Conservation (phyloP, 2,329 filamentous ascomycete species). For the Aspergillus glaucus region DNA sequence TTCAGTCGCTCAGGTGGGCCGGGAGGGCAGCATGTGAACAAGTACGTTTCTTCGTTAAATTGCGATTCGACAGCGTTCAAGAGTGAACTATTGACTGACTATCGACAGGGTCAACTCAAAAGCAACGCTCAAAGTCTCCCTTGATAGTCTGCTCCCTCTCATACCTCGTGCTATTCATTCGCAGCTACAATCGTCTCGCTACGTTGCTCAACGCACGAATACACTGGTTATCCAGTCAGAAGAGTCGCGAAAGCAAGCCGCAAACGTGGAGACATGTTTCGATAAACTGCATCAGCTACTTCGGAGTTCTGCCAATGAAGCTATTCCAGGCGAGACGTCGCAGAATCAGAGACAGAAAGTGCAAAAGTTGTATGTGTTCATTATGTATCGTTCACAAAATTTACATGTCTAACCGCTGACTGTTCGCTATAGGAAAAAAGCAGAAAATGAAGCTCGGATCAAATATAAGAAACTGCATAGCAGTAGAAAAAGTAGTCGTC, state of each 20-base stretch:
- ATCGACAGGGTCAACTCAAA: constrained; percentile 57
- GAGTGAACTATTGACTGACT: background rate
- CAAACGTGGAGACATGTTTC: constrained; percentile 56
- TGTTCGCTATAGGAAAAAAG: constrained; percentile 43
- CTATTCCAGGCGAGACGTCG: constrained; percentile 56
- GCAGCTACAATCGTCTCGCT: constrained; percentile 48
- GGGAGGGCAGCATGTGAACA: constrained; percentile 64
- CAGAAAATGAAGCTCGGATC: constrained; percentile 53
- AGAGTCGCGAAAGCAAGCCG: constrained; percentile 55
- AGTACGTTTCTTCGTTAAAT: constrained; percentile 41
- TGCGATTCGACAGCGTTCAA: background rate
- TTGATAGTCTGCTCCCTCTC: constrained; percentile 47
- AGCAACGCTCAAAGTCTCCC: constrained; percentile 55
- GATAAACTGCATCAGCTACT: constrained; percentile 52
- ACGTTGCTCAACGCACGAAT: constrained; percentile 48
- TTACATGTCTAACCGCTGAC: constrained; percentile 7
- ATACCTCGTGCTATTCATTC: constrained; percentile 51
- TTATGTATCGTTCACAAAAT: background rate
- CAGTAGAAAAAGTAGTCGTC: constrained; percentile 54
- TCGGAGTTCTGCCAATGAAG: constrained; percentile 43
- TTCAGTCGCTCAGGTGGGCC: constrained; percentile 61
- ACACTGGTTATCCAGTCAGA: constrained; percentile 58
- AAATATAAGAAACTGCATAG: constrained; percentile 56
- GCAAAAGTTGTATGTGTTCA: constrained; percentile 43
- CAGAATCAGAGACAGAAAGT: constrained; percentile 50